Evolutionary conservation across 1,284 basidiomycete species (phyloP).

Genomic region (Cryptococcus neoformans): DNA sequence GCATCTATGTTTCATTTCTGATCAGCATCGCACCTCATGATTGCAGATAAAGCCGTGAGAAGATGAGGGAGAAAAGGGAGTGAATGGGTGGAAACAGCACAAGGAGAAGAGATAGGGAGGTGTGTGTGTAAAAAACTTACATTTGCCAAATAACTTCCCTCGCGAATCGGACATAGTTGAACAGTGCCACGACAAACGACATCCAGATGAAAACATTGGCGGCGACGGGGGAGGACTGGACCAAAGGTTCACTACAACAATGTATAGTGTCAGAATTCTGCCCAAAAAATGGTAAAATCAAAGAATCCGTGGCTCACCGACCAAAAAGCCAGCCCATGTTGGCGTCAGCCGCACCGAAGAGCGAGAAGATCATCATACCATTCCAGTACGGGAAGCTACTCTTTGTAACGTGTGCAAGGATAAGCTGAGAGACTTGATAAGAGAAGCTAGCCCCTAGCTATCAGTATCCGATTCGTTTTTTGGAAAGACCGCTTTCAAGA

Average conservation of each 20-base stretch:
- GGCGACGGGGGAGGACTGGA: slow-evolving; percentile 52
- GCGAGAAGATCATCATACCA: slow-evolving; percentile 77
- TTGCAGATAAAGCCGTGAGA: neutral
- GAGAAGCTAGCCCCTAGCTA: slow-evolving; percentile 41
- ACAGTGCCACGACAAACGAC: slow-evolving; percentile 59
- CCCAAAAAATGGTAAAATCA: neutral
- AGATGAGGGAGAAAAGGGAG: neutral
- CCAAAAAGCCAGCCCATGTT: slow-evolving; percentile 67
- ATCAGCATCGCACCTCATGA: neutral
- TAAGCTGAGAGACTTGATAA: slow-evolving; percentile 78
- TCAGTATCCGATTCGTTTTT: no score
- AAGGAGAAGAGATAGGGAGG: neutral
- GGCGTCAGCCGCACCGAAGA: slow-evolving; percentile 76
- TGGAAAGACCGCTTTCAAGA: neutral
- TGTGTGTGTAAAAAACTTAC: slow-evolving; percentile 23
- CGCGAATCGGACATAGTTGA: slow-evolving; percentile 75
- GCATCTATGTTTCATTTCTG: slow-evolving; percentile 51
- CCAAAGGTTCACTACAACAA: slow-evolving; percentile 30
- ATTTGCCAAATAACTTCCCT: slow-evolving; percentile 78
- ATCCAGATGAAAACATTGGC: slow-evolving; percentile 62
- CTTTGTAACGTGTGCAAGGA: slow-evolving; percentile 87
- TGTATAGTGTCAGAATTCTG: neutral
- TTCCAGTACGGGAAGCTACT: slow-evolving; percentile 84
- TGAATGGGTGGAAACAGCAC: neutral
- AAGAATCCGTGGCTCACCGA: slow-evolving; percentile 53